These are phyloP conservation scores for Catharanthus roseus DNA, from an alignment of 257 asterid genomes.

Conservation along the genomic window DNA sequence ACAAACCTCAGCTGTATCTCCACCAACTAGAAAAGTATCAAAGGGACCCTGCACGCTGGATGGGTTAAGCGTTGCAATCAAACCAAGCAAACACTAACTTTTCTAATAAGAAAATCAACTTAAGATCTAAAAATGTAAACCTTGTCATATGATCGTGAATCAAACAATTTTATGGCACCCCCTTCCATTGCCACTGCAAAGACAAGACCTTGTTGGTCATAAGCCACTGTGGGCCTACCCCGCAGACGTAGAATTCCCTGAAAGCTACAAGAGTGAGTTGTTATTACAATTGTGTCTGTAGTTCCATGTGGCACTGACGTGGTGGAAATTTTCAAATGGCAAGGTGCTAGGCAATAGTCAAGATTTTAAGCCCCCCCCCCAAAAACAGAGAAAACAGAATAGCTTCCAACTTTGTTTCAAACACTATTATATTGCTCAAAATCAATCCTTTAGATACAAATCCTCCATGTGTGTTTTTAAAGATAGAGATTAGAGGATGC, in stretches of 20 bases:
- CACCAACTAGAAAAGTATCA: conserved; percentile 95
- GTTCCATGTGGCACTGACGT: neutral
- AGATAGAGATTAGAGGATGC: neutral
- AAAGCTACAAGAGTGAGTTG: conserved; percentile 64
- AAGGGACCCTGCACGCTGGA: conserved; percentile 71
- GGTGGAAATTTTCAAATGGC: neutral
- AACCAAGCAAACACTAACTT: conserved; percentile 5
- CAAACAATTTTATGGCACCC: conserved; percentile 88
- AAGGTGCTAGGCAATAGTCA: neutral
- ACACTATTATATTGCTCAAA: conserved; percentile 2
- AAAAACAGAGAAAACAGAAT: neutral
- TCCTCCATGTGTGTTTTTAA: too few species aligned
- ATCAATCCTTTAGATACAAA: neutral
- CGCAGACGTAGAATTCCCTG: conserved; percentile 89
- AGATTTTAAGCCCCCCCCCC: too few species aligned
- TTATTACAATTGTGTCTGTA: conserved; percentile 35
- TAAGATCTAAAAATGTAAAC: conserved; percentile 27
- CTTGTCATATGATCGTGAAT: conserved; percentile 91
- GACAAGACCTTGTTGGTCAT: conserved; percentile 96
- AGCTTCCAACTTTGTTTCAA: neutral
- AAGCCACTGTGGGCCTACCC: conserved; percentile 95
- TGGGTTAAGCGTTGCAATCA: conserved; percentile 1
- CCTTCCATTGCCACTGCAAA: conserved; percentile 99
- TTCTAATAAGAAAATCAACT: neutral
- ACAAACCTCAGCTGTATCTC: conserved; percentile 93